Evolutionary conservation across 2,329 filamentous ascomycete genomes (phyloP).

Genomic region (Moelleriella libera): DNA sequence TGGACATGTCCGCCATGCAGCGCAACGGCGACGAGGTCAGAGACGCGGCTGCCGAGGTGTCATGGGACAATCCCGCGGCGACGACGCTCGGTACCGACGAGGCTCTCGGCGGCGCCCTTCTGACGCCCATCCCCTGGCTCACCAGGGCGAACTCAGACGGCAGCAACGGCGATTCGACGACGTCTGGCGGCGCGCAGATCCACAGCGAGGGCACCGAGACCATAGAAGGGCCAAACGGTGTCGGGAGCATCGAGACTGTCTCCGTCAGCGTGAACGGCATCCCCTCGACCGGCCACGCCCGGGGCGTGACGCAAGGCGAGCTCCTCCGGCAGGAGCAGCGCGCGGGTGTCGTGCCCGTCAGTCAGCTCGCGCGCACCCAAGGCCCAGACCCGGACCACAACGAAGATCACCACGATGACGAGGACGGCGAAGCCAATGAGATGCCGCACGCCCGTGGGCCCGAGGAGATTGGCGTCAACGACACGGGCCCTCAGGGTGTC

Average conservation of each 20-base stretch:
- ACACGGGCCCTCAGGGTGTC: conserved; percentile 61
- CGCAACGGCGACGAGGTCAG: conserved; percentile 46
- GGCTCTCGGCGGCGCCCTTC: conserved; percentile 71
- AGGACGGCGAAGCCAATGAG: conserved; percentile 40
- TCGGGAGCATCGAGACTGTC: conserved; percentile 69
- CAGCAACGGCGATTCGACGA: conserved; percentile 7
- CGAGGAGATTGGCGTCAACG: conserved; percentile 69
- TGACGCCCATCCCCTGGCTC: conserved; percentile 93
- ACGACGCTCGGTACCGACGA: conserved; percentile 66
- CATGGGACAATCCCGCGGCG: conserved; percentile 33
- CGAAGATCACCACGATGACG: conserved; percentile 32
- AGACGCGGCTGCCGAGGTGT: conserved; percentile 22
- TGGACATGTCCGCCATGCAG: conserved; percentile 40
- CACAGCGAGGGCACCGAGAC: conserved; percentile 67
- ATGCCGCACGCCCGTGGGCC: conserved; percentile 75
- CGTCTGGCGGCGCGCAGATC: conserved; percentile 22
- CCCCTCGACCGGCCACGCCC: conserved; percentile 32
- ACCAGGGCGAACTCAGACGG: conserved; percentile 22
- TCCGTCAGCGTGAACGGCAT: conserved; percentile 62
- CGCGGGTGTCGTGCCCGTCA: conserved; percentile 61
- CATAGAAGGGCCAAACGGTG: conserved; percentile 67
- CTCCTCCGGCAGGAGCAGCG: conserved; percentile 76
- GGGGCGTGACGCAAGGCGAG: conserved; percentile 69
- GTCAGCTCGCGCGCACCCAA: conserved; percentile 36
- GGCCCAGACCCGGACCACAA: conserved; percentile 5